Evolutionary conservation across 768 basidiomycete genomes (phyloP).

Genomic region (Amanita molliuscula): DNA sequence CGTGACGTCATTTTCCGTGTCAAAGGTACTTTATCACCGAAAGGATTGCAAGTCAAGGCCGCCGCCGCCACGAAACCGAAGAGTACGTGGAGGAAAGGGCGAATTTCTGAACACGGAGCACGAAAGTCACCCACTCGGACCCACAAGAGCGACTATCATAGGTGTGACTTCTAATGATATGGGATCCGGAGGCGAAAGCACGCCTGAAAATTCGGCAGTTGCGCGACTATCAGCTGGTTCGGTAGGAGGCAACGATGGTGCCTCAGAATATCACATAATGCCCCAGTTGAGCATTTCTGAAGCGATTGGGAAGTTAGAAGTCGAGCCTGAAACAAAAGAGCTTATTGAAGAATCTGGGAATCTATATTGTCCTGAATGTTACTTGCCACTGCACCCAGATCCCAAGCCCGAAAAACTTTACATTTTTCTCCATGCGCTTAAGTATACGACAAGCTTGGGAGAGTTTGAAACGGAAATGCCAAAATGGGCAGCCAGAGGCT

Average conservation of each 20-base stretch:
- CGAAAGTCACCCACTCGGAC: not conserved
- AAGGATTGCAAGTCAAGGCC: constrained; percentile 34
- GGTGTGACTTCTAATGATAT: not conserved
- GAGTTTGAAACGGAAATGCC: constrained; percentile 82
- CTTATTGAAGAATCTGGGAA: constrained; percentile 26
- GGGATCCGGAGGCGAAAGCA: not conserved
- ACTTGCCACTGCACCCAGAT: constrained; percentile 86
- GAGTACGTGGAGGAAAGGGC: constrained; percentile 48
- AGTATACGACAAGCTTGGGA: constrained; percentile 78
- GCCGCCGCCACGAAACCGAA: constrained; percentile 49
- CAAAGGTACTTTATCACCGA: constrained; percentile 47
- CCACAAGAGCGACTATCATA: not conserved
- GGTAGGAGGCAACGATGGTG: not conserved
- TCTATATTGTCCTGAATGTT: constrained; percentile 83
- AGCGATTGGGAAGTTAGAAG: constrained; percentile 31
- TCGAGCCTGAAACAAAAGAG: constrained; percentile 14
- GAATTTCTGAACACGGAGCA: constrained; percentile 18
- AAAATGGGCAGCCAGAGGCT: constrained; percentile 74
- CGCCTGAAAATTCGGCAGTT: not conserved
- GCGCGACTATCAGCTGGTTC: not conserved
- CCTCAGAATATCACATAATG: constrained; percentile 10
- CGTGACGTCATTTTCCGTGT: constrained; percentile 76
- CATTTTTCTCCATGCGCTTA: constrained; percentile 90
- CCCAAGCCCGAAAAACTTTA: constrained; percentile 87
- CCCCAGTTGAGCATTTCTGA: constrained; percentile 39